Percentiles rank a stretch among this genome's conserved stretches.
Evolutionary conservation across 2,329 filamentous ascomycete species (phyloP).

Genomic region (Didymella segeticola): DNA sequence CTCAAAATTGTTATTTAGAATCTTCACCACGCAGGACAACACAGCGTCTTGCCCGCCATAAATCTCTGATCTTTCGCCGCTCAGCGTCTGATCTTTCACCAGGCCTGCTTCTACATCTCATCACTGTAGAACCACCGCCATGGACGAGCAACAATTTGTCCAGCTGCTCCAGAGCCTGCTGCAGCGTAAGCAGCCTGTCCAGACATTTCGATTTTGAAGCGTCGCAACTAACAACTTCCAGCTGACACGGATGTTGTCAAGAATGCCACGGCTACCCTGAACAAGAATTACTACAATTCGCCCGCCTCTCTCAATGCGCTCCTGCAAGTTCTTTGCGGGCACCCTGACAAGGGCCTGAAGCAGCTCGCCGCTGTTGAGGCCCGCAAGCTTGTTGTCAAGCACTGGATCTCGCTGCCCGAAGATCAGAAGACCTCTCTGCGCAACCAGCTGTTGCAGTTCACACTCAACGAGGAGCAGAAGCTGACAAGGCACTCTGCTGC

Average conservation of each 20-base stretch:
- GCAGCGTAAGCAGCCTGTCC: conserved; percentile 69
- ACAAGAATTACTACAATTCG: conserved; percentile 90
- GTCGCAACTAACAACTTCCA: conserved; percentile 54
- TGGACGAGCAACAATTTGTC: conserved; percentile 85
- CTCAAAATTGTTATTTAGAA: conserved; percentile 14
- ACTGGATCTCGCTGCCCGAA: conserved; percentile 78
- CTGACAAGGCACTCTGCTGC: conserved; percentile 85
- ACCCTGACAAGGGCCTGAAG: conserved; percentile 73
- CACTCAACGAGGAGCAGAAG: conserved; percentile 77
- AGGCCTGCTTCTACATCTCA: conserved; percentile 31
- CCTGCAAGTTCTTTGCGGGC: conserved; percentile 84
- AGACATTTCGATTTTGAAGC: conserved; percentile 1
- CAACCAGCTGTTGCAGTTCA: conserved; percentile 81
- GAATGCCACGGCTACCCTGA: conserved; percentile 85
- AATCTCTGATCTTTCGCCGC: conserved; percentile 28
- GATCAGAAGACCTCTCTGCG: conserved; percentile 82
- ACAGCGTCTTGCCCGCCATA: conserved; percentile 26
- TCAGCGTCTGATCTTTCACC: conserved; percentile 28
- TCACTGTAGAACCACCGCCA: conserved; percentile 49
- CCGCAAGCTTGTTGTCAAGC: conserved; percentile 79
- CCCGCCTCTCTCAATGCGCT: conserved; percentile 84
- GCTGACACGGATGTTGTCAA: conserved; percentile 80
- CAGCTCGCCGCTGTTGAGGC: conserved; percentile 94
- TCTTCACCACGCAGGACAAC: conserved; percentile 31
- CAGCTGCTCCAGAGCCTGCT: conserved; percentile 86